Evolutionary conservation across 306 rosid species (phyloP).

Genomic region (Sicyos baderoa): DNA sequence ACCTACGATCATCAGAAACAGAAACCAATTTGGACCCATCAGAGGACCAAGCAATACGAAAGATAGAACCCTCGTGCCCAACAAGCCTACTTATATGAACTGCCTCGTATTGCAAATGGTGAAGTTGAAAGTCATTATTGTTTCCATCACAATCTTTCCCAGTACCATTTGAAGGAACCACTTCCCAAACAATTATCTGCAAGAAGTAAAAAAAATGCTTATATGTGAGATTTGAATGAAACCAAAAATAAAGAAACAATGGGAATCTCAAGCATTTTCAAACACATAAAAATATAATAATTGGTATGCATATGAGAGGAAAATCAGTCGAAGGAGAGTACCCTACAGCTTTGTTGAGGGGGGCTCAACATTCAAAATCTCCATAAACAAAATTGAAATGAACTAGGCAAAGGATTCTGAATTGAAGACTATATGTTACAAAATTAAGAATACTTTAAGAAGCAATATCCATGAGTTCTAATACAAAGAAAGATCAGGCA

Average conservation of each 20-base stretch:
- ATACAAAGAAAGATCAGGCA: constrained; percentile 28
- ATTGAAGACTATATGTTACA: background rate
- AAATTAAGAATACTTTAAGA: background rate
- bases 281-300: too few relatives aligned
- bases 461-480: background rate
- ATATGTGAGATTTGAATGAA: background rate
- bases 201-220: constrained; percentile 19
- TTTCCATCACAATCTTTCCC: constrained; percentile 25
- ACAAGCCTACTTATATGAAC: constrained; percentile 61
- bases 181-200: constrained; percentile 89
- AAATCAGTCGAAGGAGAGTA: background rate
- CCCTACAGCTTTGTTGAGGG: background rate
- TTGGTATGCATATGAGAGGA: background rate
- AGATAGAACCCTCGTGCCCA: constrained; percentile 94
- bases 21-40: constrained; percentile 77
- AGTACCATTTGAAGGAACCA: constrained; percentile 32
- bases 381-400: background rate
- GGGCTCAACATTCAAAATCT: background rate
- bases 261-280: background rate
- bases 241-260: background rate
- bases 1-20: constrained; percentile 97
- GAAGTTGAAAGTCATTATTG: constrained; percentile 22
- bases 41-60: constrained; percentile 74
- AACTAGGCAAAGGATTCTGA: background rate
- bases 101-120: constrained; percentile 42